Evolutionary conservation across 768 basidiomycete genomes (phyloP).

Genomic region (Thelephora ganbajun): DNA sequence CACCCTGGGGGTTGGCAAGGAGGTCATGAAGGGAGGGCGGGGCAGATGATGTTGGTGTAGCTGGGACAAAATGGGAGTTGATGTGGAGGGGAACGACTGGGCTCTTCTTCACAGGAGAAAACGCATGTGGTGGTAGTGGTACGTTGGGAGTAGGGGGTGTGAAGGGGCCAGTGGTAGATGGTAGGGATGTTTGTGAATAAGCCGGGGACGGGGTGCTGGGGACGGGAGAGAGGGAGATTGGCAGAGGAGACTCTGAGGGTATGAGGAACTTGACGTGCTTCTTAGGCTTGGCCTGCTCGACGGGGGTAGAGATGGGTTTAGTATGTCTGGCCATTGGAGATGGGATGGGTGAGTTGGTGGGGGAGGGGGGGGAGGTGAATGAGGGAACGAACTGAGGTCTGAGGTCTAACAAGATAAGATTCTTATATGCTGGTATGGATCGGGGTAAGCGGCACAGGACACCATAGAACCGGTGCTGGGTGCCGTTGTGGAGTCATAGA

Average conservation of each 20-base stretch:
- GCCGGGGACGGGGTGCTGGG: conserved; percentile 11
- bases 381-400: too few relatives aligned
- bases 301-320: background rate
- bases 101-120: background rate
- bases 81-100: conserved; percentile 2
- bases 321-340: background rate
- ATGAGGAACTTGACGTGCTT: background rate
- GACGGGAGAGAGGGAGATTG: background rate
- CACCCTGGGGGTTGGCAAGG: conserved; percentile 1
- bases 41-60: too few relatives aligned
- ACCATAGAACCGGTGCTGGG: too few relatives aligned
- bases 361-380: too few relatives aligned
- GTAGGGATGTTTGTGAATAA: conserved; percentile 8
- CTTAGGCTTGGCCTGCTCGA: background rate
- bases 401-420: too few relatives aligned
- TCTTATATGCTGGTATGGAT: too few relatives aligned
- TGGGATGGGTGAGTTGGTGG: too few relatives aligned
- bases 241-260: background rate
- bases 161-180: conserved; percentile 10
- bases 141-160: conserved; percentile 8
- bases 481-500: too few relatives aligned
- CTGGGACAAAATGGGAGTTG: background rate
- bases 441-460: too few relatives aligned
- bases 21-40: conserved; percentile 1
- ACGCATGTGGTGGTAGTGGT: conserved; percentile 1